Evolutionary conservation across 352 stramenopile genomes (phyloP).

Genomic region (Phytophthora cactorum): DNA sequence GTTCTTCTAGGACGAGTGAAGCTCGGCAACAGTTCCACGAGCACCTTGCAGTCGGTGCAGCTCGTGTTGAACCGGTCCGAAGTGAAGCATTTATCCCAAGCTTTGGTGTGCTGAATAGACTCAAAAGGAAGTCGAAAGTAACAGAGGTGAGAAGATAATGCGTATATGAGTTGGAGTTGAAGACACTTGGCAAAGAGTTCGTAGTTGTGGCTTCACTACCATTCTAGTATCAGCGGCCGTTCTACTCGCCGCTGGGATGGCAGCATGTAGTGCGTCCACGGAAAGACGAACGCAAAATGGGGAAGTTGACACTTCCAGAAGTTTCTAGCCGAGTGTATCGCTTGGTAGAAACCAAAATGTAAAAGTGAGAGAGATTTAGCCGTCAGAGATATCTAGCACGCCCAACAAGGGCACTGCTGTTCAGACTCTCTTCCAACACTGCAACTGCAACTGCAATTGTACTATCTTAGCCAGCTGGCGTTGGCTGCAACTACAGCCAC

Average conservation of each 20-base stretch:
- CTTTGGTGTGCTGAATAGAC: constrained; percentile 46
- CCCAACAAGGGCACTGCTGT: too few relatives aligned
- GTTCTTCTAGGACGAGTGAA: constrained; percentile 70
- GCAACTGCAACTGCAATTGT: too few relatives aligned
- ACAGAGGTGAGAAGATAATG: not conserved
- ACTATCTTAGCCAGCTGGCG: too few relatives aligned
- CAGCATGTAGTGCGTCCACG: not conserved
- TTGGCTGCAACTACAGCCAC: too few relatives aligned
- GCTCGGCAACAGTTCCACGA: constrained; percentile 24
- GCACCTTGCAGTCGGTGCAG: constrained; percentile 27
- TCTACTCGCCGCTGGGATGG: constrained; percentile 25
- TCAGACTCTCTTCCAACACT: too few relatives aligned
- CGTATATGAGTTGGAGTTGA: constrained; percentile 29
- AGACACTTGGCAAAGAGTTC: constrained; percentile 3
- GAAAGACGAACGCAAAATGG: too few relatives aligned
- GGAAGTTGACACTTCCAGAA: too few relatives aligned
- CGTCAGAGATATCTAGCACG: too few relatives aligned
- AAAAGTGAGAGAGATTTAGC: too few relatives aligned
- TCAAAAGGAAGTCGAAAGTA: not conserved
- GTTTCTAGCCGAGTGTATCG: too few relatives aligned
- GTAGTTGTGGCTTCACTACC: not conserved
- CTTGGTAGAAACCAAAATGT: too few relatives aligned
- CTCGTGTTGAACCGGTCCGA: constrained; percentile 57
- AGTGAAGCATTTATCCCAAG: constrained; percentile 50
- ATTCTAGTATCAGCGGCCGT: constrained; percentile 4